Conservation (phyloP, 306 rosid genomes). For the Rosa persica region DNA sequence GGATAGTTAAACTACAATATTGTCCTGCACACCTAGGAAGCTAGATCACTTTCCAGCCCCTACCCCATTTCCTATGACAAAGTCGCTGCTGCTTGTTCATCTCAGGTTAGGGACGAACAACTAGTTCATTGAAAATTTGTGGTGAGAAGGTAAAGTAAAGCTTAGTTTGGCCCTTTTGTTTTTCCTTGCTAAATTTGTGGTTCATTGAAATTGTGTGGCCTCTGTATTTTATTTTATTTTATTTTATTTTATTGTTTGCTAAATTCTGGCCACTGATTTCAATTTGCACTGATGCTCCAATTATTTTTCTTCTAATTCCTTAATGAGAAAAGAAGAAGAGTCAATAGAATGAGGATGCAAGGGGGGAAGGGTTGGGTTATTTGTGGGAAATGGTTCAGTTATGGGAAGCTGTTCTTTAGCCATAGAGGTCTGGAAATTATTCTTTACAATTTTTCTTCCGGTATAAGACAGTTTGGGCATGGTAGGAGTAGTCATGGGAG, state of each 20-base stretch:
- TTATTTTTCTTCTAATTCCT: background rate
- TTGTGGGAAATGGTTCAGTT: background rate
- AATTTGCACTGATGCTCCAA: background rate
- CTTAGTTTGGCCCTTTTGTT: background rate
- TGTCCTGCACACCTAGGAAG: no score
- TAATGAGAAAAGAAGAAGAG: background rate
- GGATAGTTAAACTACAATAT: no score
- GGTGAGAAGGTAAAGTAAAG: background rate
- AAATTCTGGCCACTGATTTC: background rate
- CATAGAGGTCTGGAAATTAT: background rate
- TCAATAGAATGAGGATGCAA: background rate
- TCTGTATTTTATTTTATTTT: no score
- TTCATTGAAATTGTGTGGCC: background rate
- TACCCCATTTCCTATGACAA: background rate
- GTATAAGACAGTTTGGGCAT: background rate
- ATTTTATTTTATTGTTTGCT: background rate
- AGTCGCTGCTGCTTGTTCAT: background rate
- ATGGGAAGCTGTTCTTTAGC: background rate
- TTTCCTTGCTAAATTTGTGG: background rate
- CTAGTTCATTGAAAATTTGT: background rate
- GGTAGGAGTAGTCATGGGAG: background rate
- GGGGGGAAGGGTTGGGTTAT: background rate
- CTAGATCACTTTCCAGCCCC: no score
- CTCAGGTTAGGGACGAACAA: background rate
- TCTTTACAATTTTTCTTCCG: background rate